Base-by-base conservation (phyloP, 148 eudicot species). In the Spergularia bocconei region DNA sequence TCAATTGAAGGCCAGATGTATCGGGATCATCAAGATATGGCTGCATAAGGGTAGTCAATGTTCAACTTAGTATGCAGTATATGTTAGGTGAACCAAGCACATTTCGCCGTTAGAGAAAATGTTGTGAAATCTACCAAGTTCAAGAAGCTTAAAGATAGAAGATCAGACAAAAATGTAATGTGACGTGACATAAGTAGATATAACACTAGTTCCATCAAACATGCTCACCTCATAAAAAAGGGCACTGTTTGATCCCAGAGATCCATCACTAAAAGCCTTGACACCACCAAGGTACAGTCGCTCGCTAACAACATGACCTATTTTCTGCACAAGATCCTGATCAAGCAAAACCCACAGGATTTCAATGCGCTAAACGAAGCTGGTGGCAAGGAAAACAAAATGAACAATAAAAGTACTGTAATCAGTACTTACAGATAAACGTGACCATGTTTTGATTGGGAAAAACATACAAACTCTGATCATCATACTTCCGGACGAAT, bases 231-330 rank as follows among this genome's bases (percentile, higher is more conserved):
- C 92, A 85, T 89, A 67, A 65, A 96, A 87, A 44, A 96, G 83
- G 73, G 99, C 99, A 86, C 98, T 96, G 60, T 87, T 91, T 73
- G 99, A 96, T 51, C 98, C 99, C 86, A 96, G 65, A 47, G 99
- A 91, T 79, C 99, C 99, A 87, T 96, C 99, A 72, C 85, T 79
- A 81, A 89, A 96, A 66, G 92, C 93, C 83, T 96, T 96, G 47
- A 92, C 89, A 50, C 99, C 99, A 29, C 99, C 99, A 58, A 96
- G 78, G 84, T 91, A 89, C 75, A 96, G 80, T 97, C 98, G 88
- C 76, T 87, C 80, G 77, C 93, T 92, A 81, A 91, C 73, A 77
- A 73, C 86, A 72, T 67, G 92, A 41, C 94, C 94, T 48, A 78
- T 83, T 80, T 63, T 77, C 63, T 82, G 83, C 77, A 87, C 79